Evolutionary conservation across 345 rosid species (phyloP), one percentile per base, ranked within the genome.

Genomic region (Citrus sinensis): DNA sequence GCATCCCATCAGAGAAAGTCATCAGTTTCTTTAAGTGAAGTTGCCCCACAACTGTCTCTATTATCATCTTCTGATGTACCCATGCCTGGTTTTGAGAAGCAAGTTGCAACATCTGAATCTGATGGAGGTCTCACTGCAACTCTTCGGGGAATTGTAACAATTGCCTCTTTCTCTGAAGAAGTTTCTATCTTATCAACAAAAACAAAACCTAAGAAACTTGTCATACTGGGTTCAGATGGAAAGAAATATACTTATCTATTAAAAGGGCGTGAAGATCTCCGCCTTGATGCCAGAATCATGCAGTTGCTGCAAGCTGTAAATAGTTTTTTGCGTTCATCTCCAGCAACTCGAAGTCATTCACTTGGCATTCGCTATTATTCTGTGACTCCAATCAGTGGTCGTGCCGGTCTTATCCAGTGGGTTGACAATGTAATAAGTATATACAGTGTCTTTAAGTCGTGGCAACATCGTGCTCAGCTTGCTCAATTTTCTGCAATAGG

Each of bases 231-330:
- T 71, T 94, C 97, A 74, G 98, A 94, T 88, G 98, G 98, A 69
- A 87, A 87, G 83, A 87, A 88, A 77, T 91, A 92, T 80, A 89
- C 93, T 56, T 94, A 90, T 85, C 89, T 94, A 55, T 84, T 94
- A 79, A 94, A 94, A 86, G 98, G 98, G 69, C 91, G 97, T 78
- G 98, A 94, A 84, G 98, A 94, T 83, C 87, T 94, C 85, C 98
- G 96, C 60, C 97, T 94, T 80, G 98, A 94, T 83, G 98, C 98
- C 73, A 91, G 98, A 90, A 94, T 94, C 74, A 94, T 92, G 98
- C 98, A 94, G 84, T 86, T 94, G 81, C 90, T 94, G 82, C 97
- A 92, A 83, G 97, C 98, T 71, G 83, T 90, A 78, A 90, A 92
- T 86, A 88, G 90, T 84, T 86, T 90, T 79, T 78, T 94, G 75